These are phyloP conservation scores for Borovskyia barvae DNA, from an alignment of 208 protist genomes.

Conservation along the genomic window DNA sequence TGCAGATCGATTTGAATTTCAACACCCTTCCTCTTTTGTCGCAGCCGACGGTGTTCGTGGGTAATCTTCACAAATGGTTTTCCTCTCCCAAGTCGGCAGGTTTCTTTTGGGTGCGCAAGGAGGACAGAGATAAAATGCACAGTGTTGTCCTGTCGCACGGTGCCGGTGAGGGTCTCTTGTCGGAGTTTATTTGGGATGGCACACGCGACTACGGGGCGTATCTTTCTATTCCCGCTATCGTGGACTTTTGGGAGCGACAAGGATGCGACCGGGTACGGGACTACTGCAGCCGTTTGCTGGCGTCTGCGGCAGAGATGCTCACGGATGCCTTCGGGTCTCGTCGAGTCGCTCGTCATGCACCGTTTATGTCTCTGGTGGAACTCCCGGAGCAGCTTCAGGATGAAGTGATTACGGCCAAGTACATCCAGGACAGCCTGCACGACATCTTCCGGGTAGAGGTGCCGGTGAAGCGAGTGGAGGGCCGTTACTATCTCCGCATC, in stretches of 20 bases:
- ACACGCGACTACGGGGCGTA: constrained; percentile 85
- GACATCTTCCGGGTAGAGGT: constrained; percentile 81
- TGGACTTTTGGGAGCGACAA: constrained; percentile 77
- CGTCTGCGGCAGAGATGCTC: constrained; percentile 60
- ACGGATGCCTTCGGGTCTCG: constrained; percentile 59
- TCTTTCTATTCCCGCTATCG: constrained; percentile 70
- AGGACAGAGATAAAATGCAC: constrained; percentile 44
- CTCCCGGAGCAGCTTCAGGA: constrained; percentile 73
- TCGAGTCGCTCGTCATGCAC: constrained; percentile 57
- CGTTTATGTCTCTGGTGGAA: constrained; percentile 89
- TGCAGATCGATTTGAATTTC: constrained; percentile 80
- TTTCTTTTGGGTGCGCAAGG: constrained; percentile 76
- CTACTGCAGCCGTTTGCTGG: constrained; percentile 58
- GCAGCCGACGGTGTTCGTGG: constrained; percentile 77
- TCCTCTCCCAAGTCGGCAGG: constrained; percentile 82
- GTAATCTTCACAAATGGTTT: constrained; percentile 93
- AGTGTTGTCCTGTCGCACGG: constrained; percentile 86
- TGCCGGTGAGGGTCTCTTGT: constrained; percentile 79
- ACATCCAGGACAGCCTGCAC: constrained; percentile 80
- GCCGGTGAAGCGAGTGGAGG: constrained; percentile 84
- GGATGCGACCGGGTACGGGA: constrained; percentile 49
- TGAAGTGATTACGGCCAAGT: constrained; percentile 59
- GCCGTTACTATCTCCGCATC: constrained; percentile 77
- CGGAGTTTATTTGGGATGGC: constrained; percentile 92
- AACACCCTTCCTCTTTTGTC: constrained; percentile 39